Evolutionary conservation across 2,329 filamentous ascomycete genomes (phyloP).

Genomic region (Penicillium sp.): DNA sequence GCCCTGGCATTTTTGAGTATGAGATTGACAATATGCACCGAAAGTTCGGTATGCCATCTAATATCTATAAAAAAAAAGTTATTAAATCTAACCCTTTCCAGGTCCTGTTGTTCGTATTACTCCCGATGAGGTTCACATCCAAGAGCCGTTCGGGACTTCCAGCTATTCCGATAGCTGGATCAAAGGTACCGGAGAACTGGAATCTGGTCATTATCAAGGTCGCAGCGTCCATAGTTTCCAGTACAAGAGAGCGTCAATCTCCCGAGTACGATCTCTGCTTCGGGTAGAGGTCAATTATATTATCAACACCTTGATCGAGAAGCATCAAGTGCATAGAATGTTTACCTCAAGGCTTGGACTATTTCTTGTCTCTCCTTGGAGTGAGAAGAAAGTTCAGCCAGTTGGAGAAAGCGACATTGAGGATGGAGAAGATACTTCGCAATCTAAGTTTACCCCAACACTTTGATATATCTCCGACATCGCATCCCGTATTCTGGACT

Average conservation of each 20-base stretch:
- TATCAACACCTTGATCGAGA: slow-evolving; percentile 15
- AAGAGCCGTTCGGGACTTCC: slow-evolving; percentile 14
- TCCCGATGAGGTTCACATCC: slow-evolving; percentile 24
- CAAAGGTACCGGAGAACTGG: slow-evolving; percentile 14
- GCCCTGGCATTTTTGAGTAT: slow-evolving; percentile 14
- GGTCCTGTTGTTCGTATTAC: slow-evolving; percentile 27
- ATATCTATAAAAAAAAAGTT: background rate
- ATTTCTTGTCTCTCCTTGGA: background rate
- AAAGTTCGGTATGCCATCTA: slow-evolving; percentile 16
- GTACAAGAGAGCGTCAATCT: slow-evolving; percentile 17
- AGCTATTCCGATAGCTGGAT: slow-evolving; percentile 18
- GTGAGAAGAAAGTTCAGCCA: background rate
- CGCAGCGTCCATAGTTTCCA: slow-evolving; percentile 7
- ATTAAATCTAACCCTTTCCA: slow-evolving; percentile 3
- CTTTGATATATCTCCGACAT: background rate
- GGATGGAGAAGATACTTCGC: background rate
- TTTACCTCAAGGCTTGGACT: slow-evolving; percentile 6
- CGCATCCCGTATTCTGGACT: background rate
- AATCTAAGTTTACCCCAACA: background rate
- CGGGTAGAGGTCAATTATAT: slow-evolving; percentile 19
- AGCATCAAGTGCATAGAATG: slow-evolving; percentile 15
- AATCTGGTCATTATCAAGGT: background rate
- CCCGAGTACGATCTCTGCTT: slow-evolving; percentile 17
- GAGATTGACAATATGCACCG: slow-evolving; percentile 24
- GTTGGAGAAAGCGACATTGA: too few relatives aligned